Evolutionary conservation across 78 protist genomes (phyloP).

Genomic region (Dictyostelium capitatum): DNA sequence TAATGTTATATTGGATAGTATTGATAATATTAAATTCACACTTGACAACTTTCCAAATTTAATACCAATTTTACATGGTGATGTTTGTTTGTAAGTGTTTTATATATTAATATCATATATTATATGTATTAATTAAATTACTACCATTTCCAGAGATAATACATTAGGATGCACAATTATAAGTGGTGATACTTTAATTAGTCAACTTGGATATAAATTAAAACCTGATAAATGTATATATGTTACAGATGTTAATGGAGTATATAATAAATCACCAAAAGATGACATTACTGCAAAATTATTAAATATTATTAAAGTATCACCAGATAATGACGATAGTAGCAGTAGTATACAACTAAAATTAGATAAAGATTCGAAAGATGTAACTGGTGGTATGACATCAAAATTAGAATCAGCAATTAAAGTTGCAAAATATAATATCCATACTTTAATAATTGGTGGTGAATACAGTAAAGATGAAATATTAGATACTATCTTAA

Average conservation of each 20-base stretch:
- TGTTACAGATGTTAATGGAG: slow-evolving; percentile 67
- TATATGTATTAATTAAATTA: no score
- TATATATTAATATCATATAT: no score
- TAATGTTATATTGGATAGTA: slow-evolving; percentile 23
- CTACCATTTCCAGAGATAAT: no score
- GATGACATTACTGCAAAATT: slow-evolving; percentile 13
- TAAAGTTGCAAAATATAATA: not conserved
- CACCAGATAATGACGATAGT: not conserved
- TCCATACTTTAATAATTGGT: slow-evolving; percentile 25
- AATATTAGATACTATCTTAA: not conserved
- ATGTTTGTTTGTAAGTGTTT: slow-evolving; percentile 52
- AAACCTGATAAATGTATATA: slow-evolving; percentile 33
- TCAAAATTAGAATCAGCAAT: slow-evolving; percentile 55
- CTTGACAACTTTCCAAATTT: slow-evolving; percentile 4
- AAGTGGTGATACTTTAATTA: slow-evolving; percentile 66
- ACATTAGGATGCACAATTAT: slow-evolving; percentile 44
- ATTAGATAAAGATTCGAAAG: not conserved
- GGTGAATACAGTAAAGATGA: slow-evolving; percentile 29
- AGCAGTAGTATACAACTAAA: not conserved
- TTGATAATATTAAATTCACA: not conserved
- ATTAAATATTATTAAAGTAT: not conserved
- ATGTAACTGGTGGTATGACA: slow-evolving; percentile 79
- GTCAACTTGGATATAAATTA: not conserved
- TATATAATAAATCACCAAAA: slow-evolving; percentile 35
- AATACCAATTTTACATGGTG: slow-evolving; percentile 68